Evolutionary conservation across 2,329 filamentous ascomycete genomes (phyloP), one percentile per base, ranked within the genome.

Genomic region (Ophiostoma ips): DNA sequence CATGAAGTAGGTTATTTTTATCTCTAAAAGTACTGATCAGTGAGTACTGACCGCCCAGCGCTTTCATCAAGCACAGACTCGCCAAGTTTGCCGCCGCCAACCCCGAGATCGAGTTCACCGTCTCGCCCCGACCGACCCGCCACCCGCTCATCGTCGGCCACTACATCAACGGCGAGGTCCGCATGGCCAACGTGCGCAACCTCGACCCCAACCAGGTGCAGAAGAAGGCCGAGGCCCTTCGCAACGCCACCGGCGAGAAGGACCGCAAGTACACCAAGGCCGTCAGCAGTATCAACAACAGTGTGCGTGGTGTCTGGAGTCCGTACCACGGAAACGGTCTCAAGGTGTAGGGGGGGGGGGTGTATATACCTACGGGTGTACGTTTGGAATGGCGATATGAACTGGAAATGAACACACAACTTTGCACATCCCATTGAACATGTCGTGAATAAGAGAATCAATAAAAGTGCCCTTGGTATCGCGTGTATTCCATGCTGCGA

Each of bases 151-250:
- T 98, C 60, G 80, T 83, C 59, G 92, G 87, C 52, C 77, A 87
- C 66, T 98, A 94, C 69, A 87, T 96, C 72, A 96, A 95, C 65
- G 89, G 90, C 55, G 76, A 80, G 28, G 75, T 84, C 55, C 92
- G 92, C 66, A 77, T 87, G 10, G 79, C 96, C 48, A 95, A 89
- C 65, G 88, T 96, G 51, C 79, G 84, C 58, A 96, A 95, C 60
- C 66, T 95, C 62, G 81, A 88, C 58, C 78, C 81, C 30, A 77
- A 83, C 53, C 83, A 94, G 64, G 83, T 98, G 35, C 64, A 89
- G 50, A 73, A 87, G 62, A 95, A 95, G 72, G 81, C 76, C 0
- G 75, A 84, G 63, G 65, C 87, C 53, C 63, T 92, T 59, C 74
- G 84, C 53, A 79, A 87, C 63, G 78, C 83, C 19, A 88, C 75